A percentile compares a stretch with the other conserved stretches of the same genome.
Conservation (phyloP, 257 asterid species). For the Rubia yunnanensis region DNA sequence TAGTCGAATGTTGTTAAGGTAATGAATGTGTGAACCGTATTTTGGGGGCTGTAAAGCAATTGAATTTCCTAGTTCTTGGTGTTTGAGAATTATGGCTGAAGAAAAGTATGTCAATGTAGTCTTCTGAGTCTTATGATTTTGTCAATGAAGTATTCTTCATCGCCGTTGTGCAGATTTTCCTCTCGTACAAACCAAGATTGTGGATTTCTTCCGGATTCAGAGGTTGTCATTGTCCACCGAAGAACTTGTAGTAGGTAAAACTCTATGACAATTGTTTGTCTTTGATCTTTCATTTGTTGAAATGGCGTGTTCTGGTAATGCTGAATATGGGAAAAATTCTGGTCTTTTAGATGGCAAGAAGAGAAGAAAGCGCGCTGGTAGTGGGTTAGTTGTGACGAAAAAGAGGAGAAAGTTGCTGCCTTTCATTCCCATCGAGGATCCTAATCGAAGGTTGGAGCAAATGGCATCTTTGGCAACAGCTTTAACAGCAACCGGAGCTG, state of each 20-base stretch:
- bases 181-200: conserved; percentile 71
- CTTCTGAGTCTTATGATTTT: neutral
- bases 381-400: conserved; percentile 38
- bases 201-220: conserved; percentile 76
- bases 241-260: conserved; percentile 36
- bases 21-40: neutral
- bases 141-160: no score
- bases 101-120: neutral
- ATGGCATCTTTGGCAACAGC: conserved; percentile 94
- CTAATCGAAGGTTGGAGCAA: conserved; percentile 57
- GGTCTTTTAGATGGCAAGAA: conserved; percentile 39
- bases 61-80: neutral
- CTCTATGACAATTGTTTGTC: neutral
- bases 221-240: conserved; percentile 35
- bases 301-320: neutral
- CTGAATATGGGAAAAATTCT: neutral
- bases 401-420: conserved; percentile 66
- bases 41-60: neutral
- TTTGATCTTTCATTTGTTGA: neutral
- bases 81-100: neutral
- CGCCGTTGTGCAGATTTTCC: conserved; percentile 46
- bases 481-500: conserved; percentile 52
- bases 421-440: conserved; percentile 62
- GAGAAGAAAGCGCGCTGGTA: conserved; percentile 42
- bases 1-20: no score